phyloP scores from a whole-genome alignment of 805 yeast species.

The Scheffersomyces coipomensis region DNA sequence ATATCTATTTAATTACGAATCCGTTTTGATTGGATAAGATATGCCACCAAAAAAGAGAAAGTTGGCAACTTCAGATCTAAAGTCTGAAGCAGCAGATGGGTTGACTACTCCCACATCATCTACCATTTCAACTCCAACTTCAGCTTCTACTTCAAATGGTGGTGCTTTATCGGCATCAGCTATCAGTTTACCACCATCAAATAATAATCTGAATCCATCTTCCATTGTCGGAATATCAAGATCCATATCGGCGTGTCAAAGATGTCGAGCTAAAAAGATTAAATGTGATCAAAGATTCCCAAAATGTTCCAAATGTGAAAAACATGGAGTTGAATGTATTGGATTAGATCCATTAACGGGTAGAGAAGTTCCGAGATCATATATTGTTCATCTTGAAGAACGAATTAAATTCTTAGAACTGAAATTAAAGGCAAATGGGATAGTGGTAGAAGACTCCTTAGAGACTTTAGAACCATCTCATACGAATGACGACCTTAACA shows the following conservation, averaged over 20 bases:
- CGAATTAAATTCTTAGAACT: slow-evolving; percentile 56
- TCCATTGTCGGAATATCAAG: slow-evolving; percentile 47
- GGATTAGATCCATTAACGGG: slow-evolving; percentile 89
- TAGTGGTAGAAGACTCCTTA: slow-evolving; percentile 19
- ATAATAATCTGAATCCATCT: not conserved
- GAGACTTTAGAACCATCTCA: not conserved
- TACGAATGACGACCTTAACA: not conserved
- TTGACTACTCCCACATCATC: not conserved
- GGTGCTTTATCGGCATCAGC: not conserved
- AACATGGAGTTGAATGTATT: slow-evolving; percentile 71
- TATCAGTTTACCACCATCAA: not conserved
- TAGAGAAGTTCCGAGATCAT: slow-evolving; percentile 78
- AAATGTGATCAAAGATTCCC: slow-evolving; percentile 71
- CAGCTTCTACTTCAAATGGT: too few species aligned
- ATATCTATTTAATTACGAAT: too few species aligned
- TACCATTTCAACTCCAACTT: slow-evolving; percentile 1
- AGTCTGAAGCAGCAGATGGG: not conserved
- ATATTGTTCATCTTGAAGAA: slow-evolving; percentile 70
- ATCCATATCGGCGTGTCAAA: slow-evolving; percentile 78
- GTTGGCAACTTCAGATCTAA: not conserved
- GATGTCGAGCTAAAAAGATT: slow-evolving; percentile 71
- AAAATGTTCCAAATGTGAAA: slow-evolving; percentile 58
- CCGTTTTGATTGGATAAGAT: too few species aligned
- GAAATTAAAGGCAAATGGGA: slow-evolving; percentile 43
- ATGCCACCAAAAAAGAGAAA: slow-evolving; percentile 8